Base-by-base conservation (phyloP, 805 yeast genomes). In the Diddensiella santjacobensis region DNA sequence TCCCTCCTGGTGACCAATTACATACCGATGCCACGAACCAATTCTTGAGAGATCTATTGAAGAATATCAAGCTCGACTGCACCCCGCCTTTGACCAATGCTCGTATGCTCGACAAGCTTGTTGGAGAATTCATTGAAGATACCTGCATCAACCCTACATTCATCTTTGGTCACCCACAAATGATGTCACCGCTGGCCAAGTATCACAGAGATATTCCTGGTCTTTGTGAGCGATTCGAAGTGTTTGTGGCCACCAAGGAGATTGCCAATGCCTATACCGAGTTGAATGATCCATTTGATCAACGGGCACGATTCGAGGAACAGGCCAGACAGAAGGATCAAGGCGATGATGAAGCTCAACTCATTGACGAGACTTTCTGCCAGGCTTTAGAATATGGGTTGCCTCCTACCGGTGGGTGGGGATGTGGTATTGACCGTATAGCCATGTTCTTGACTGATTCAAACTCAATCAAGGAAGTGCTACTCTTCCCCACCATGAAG, bases 351-450 rank as follows among this genome's bases (percentile, higher is more conserved):
- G 99, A 93, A 75, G 99, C 96, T 54, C 98, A 91, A 77, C 67
- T 89, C 70, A 79, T 93, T 56, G 99, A 91, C 70, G 99, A 91
- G 75, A 84, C 87, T 56, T 91, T 91, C 90, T 85, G 95, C 77
- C 87, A 90, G 63, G 97, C 99, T 58, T 80, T 91, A 64, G 99
- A 91, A 75, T 91, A 88, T 71, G 99, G 98, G 72, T 79, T 91
- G 64, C 99, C 99, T 52, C 99, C 99, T 63, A 93, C 98, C 61
- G 98, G 95, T 70, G 99, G 99, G 60, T 91, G 98, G 98, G 99
- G 99, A 62, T 84, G 96, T 74, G 99, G 99, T 79, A 90, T 91
- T 60, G 99, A 91, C 73, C 85, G 99, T 78, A 69, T 91, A 66
- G 89, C 96, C 65, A 91, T 91, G 99, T 93, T 93, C 77, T 80